phyloP scores from a whole-genome alignment of 495 filamentous ascomycete genomes.

The Sordaria brevicollis region DNA sequence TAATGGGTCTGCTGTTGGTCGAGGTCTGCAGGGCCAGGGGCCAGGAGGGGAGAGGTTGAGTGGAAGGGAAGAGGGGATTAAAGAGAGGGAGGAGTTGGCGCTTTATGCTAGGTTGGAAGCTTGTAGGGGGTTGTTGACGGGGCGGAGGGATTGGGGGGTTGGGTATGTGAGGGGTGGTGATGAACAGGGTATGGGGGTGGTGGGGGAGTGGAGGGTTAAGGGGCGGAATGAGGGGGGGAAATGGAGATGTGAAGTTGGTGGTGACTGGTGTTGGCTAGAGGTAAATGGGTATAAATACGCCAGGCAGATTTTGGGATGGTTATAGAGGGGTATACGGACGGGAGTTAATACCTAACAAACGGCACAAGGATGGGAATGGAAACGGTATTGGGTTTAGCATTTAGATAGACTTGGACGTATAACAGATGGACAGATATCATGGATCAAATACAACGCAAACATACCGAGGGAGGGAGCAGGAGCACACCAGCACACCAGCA shows the following conservation, averaged over 20 bases:
- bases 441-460: too few relatives aligned
- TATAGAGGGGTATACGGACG: too few relatives aligned
- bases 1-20: not conserved
- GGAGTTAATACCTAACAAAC: too few relatives aligned
- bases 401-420: too few relatives aligned
- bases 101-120: constrained; percentile 22
- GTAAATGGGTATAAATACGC: not conserved
- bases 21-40: not conserved
- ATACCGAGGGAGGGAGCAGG: too few relatives aligned
- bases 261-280: not conserved
- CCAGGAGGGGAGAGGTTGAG: not conserved
- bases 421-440: too few relatives aligned
- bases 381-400: too few relatives aligned
- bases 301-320: not conserved
- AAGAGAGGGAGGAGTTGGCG: constrained; percentile 8
- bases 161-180: constrained; percentile 2
- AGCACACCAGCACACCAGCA: too few relatives aligned
- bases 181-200: constrained; percentile 2
- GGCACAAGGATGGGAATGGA: too few relatives aligned
- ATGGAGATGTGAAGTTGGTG: not conserved
- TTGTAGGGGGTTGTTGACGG: constrained; percentile 20
- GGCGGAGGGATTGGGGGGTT: constrained; percentile 18
- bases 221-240: not conserved
- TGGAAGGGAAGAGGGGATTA: not conserved
- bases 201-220: constrained; percentile 9